A percentile compares a stretch with the other conserved stretches of the same genome.
Evolutionary conservation across 805 yeast species (phyloP).

Genomic region (Sporopachydermia quercuum): DNA sequence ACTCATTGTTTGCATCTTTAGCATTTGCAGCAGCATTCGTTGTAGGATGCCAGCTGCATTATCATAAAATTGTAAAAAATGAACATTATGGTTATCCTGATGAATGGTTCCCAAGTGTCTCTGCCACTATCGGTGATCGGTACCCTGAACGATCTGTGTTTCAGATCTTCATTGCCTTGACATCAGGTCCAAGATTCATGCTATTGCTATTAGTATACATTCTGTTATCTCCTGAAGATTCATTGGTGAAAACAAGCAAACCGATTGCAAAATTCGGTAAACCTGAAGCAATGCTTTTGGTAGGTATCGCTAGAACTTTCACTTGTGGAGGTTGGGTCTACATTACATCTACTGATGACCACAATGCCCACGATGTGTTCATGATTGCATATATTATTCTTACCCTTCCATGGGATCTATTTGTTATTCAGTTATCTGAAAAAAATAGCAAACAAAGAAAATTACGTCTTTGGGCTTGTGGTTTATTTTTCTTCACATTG

Average conservation of each 20-base stretch:
- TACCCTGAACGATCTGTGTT: conserved; percentile 91
- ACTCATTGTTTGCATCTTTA: conserved; percentile 51
- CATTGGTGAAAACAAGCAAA: not conserved
- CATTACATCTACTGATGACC: conserved; percentile 93
- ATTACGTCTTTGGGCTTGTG: conserved; percentile 35
- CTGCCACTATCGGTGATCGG: conserved; percentile 93
- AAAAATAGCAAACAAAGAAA: conserved; percentile 28
- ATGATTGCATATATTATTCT: conserved; percentile 83
- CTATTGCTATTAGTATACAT: conserved; percentile 23
- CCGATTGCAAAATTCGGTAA: not conserved
- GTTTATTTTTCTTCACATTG: conserved; percentile 52
- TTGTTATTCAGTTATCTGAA: conserved; percentile 40
- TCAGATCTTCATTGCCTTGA: conserved; percentile 81
- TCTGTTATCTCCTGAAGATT: not conserved
- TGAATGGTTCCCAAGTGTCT: conserved; percentile 97
- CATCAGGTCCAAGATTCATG: conserved; percentile 84
- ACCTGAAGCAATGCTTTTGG: conserved; percentile 22
- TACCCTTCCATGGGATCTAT: conserved; percentile 82
- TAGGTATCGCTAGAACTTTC: conserved; percentile 77
- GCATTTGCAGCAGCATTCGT: conserved; percentile 67
- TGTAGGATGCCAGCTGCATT: conserved; percentile 69
- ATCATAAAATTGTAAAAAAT: conserved; percentile 75
- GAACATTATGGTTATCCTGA: conserved; percentile 85
- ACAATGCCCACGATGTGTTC: conserved; percentile 88
- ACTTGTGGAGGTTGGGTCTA: conserved; percentile 99